Evolutionary conservation across 176 grass and related monocot genomes (phyloP).

Genomic region (Ananas comosus): DNA sequence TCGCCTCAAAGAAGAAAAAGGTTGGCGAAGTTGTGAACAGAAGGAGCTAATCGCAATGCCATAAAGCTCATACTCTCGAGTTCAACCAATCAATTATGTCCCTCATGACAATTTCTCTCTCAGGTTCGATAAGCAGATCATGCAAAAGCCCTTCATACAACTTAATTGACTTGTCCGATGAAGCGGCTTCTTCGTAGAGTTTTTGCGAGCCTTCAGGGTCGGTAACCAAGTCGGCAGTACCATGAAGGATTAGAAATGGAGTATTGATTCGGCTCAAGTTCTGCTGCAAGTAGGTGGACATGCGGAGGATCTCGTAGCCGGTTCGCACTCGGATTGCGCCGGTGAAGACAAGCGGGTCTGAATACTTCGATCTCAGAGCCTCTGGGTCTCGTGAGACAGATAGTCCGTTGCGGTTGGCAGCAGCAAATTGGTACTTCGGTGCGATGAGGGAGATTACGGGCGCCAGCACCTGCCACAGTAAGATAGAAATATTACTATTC

Average conservation of each 20-base stretch:
- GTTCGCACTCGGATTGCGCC: slow-evolving; percentile 69
- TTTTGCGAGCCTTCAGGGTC: slow-evolving; percentile 50
- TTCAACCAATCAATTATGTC: slow-evolving; percentile 64
- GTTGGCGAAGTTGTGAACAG: not conserved
- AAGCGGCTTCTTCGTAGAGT: slow-evolving; percentile 41
- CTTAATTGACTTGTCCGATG: slow-evolving; percentile 48
- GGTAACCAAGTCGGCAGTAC: slow-evolving; percentile 52
- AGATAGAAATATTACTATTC: not conserved
- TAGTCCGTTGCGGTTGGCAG: slow-evolving; percentile 31
- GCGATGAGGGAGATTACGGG: slow-evolving; percentile 60
- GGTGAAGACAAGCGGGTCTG: slow-evolving; percentile 80
- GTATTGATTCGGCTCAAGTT: slow-evolving; percentile 34
- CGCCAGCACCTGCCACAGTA: slow-evolving; percentile 38
- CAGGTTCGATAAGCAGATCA: slow-evolving; percentile 84
- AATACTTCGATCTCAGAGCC: slow-evolving; percentile 58
- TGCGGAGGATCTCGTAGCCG: slow-evolving; percentile 67
- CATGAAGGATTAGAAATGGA: slow-evolving; percentile 66
- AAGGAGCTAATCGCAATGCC: too few species aligned
- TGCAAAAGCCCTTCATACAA: slow-evolving; percentile 57
- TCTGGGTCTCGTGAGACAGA: slow-evolving; percentile 59
- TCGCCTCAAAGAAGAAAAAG: not conserved
- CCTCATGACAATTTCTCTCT: slow-evolving; percentile 45
- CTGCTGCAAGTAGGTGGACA: slow-evolving; percentile 50
- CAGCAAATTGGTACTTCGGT: slow-evolving; percentile 57
- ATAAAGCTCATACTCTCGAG: slow-evolving; percentile 24